Base-by-base conservation (phyloP, 2,329 filamentous ascomycete species). In the Diplodia sapinea region DNA sequence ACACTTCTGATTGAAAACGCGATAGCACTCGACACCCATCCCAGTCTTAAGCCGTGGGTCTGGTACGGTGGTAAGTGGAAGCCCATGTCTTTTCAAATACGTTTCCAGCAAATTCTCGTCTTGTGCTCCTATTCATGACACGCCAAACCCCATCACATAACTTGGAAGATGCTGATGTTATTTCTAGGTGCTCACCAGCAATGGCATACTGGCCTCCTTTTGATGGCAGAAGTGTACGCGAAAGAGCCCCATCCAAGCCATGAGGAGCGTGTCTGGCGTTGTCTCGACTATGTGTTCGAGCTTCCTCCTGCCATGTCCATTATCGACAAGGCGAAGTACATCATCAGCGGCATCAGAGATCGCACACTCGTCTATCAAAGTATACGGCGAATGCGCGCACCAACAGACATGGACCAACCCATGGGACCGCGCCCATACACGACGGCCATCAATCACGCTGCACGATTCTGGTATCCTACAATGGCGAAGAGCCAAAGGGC, bases 281-380 rank as follows among this genome's bases (percentile, higher is more conserved):
- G 88, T 72, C 80, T 92, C 31, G 89, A 93, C 74, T 93, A 88
- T 74, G 87, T 91, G 29, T 93, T 92, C 74, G 85, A 87, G 62
- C 79, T 89, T 33, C 84, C 89, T 38, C 74, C 82, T 5, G 76
- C 81, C 40, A 75, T 86, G 51, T 76, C 83, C 13, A 83, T 83
- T 3, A 81, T 83, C 20, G 81, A 86, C 52, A 92, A 92, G 74
- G 85, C 83, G 12, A 79, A 86, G 36, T 82, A 83, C 23, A 84
- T 93, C 1, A 78, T 93, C 38, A 81, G 81, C 11, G 89, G 91
- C 69, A 82, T 93, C 47, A 81, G 85, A 71, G 83, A 85, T 47
- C 87, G 89, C 71, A 87, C 86, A 38, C 82, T 84, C 15, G 79
- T 86, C 3, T 91, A 90, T 72, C 83, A 85, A 72, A 80, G 79